These are phyloP conservation scores for Picea sitchensis DNA, from an alignment of 75 land plant species.

Conservation along the genomic window DNA sequence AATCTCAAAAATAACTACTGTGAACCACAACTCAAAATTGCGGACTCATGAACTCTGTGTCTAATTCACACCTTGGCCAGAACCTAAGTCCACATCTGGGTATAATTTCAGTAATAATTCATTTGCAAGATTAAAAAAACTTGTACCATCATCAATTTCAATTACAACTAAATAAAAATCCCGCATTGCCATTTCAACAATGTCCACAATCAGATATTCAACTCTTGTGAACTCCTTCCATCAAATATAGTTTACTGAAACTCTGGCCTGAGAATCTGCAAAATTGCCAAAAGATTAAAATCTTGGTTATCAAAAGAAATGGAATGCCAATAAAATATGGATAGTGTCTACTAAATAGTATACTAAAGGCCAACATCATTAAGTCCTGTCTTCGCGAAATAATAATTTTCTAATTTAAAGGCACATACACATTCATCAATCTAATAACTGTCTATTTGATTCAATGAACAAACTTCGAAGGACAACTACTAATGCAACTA, in stretches of 20 bases:
- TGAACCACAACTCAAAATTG: not conserved
- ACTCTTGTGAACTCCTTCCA: slow-evolving; percentile 67
- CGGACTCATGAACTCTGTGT: not conserved
- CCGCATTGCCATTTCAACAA: not conserved
- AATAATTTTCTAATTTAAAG: not conserved
- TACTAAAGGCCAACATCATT: not conserved
- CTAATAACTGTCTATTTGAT: not conserved
- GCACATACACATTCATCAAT: not conserved
- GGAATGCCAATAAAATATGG: not conserved
- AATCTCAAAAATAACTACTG: not conserved
- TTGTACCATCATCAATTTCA: not conserved
- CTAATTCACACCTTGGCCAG: not conserved
- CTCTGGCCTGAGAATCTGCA: slow-evolving; percentile 88
- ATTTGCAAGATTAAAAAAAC: not conserved
- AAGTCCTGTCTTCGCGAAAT: not conserved
- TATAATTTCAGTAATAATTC: not conserved
- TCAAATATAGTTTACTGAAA: slow-evolving; percentile 68
- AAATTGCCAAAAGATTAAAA: not conserved
- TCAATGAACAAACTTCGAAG: not conserved
- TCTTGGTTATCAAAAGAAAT: not conserved
- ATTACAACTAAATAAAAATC: not conserved
- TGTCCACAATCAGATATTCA: not conserved
- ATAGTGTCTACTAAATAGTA: not conserved
- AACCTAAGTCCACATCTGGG: not conserved
- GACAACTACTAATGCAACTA: not conserved